Conservation (phyloP, 2,329 filamentous ascomycete species). For the Hortaea sp. region DNA sequence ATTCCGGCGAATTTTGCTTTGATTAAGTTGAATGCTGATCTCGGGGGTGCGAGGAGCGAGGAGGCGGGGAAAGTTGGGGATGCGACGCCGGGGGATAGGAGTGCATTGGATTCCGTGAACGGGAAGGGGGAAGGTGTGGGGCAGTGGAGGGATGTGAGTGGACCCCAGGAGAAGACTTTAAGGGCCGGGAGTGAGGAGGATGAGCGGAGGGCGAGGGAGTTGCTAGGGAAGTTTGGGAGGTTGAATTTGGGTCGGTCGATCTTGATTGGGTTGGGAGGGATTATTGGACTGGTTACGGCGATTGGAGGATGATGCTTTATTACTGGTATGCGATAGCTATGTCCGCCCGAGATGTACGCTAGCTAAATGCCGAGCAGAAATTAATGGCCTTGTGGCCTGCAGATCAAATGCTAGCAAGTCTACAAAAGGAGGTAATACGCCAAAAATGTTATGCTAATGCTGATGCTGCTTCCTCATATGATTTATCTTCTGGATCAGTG, state of each 20-base stretch:
- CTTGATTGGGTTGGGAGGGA: slow-evolving; percentile 16
- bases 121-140: slow-evolving; percentile 9
- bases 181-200: slow-evolving; percentile 29
- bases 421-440: too few species aligned
- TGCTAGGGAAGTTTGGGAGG: slow-evolving; percentile 21
- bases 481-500: too few species aligned
- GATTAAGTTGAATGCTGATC: slow-evolving; percentile 19
- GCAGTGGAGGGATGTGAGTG: slow-evolving; percentile 16
- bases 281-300: slow-evolving; percentile 15
- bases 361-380: too few species aligned
- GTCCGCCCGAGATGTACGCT: too few species aligned
- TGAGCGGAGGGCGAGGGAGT: slow-evolving; percentile 28
- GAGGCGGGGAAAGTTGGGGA: slow-evolving; percentile 9
- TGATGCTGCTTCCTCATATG: too few species aligned
- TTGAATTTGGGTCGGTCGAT: slow-evolving; percentile 16
- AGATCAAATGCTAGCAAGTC: too few species aligned
- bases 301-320: background rate
- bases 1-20: slow-evolving; percentile 18
- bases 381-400: too few species aligned
- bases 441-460: too few species aligned
- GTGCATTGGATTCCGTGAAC: slow-evolving; percentile 16
- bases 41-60: slow-evolving; percentile 15
- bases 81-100: slow-evolving; percentile 9
- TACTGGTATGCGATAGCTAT: too few species aligned
- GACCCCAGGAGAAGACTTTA: slow-evolving; percentile 20